These are phyloP conservation scores for Nakazawaea populi DNA, from an alignment of 805 yeast species.

Conservation along the genomic window DNA sequence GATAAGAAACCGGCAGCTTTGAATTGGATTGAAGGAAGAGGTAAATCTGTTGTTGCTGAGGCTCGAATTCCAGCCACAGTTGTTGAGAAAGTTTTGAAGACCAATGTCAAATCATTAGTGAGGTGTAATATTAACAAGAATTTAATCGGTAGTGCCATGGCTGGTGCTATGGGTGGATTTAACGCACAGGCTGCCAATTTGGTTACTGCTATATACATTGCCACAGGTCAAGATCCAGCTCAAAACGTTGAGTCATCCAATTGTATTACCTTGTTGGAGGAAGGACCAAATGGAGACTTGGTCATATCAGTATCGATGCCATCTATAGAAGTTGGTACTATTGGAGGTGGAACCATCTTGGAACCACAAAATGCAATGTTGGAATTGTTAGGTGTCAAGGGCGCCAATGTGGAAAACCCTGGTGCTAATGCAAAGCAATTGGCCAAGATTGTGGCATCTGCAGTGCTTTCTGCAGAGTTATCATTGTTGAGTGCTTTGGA, in stretches of 20 bases:
- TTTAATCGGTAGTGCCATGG: constrained; percentile 95
- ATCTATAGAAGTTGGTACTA: constrained; percentile 96
- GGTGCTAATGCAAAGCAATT: constrained; percentile 93
- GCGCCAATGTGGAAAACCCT: constrained; percentile 90
- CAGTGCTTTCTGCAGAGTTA: constrained; percentile 93
- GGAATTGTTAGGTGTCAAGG: constrained; percentile 89
- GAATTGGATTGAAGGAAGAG: constrained; percentile 99
- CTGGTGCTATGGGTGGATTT: constrained; percentile 96
- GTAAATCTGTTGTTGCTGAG: constrained; percentile 96
- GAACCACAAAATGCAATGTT: constrained; percentile 97
- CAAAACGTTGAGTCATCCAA: constrained; percentile 97
- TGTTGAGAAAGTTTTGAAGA: constrained; percentile 78
- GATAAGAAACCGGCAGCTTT: constrained; percentile 98
- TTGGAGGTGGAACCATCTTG: constrained; percentile 97
- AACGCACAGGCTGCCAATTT: constrained; percentile 98
- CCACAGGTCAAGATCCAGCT: constrained; percentile 99
- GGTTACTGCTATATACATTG: constrained; percentile 89
- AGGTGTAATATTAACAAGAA: constrained; percentile 86
- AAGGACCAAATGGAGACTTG: constrained; percentile 65
- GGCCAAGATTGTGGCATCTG: constrained; percentile 88
- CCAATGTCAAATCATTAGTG: constrained; percentile 88
- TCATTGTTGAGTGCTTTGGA: constrained; percentile 95
- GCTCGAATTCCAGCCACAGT: constrained; percentile 81
- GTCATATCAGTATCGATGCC: constrained; percentile 98
- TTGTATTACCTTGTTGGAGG: constrained; percentile 94